phyloP scores from a whole-genome alignment of 805 yeast genomes.

The Spencermartinsiella europaea region DNA sequence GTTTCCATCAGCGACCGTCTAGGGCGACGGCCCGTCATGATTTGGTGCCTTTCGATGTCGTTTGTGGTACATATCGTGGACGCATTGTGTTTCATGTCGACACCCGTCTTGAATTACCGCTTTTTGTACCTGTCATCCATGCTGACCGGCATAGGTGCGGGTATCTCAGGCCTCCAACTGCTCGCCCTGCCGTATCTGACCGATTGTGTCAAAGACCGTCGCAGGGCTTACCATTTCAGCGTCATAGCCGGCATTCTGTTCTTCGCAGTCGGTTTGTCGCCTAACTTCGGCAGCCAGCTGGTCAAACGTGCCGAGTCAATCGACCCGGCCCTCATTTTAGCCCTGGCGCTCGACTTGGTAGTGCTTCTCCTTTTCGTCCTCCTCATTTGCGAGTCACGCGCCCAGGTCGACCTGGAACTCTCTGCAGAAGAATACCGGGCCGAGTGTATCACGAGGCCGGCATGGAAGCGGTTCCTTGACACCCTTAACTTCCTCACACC shows the following conservation, averaged over 20 bases:
- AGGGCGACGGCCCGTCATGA: conserved; percentile 48
- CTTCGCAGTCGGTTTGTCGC: neutral
- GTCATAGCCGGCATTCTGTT: neutral
- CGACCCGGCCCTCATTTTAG: neutral
- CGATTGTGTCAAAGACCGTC: neutral
- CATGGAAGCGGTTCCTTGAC: neutral
- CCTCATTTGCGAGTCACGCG: neutral
- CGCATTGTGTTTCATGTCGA: neutral
- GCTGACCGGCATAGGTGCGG: neutral
- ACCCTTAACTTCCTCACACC: neutral
- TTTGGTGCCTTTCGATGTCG: neutral
- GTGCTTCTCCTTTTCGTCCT: neutral
- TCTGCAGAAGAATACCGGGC: neutral
- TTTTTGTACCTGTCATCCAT: neutral
- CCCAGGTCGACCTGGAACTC: neutral
- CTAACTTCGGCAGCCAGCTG: neutral
- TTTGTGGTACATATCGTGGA: neutral
- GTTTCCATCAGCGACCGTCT: conserved; percentile 57
- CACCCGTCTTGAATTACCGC: neutral
- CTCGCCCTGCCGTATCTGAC: neutral
- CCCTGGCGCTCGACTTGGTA: neutral
- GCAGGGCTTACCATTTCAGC: neutral
- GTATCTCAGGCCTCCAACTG: neutral
- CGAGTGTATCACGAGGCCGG: no score
- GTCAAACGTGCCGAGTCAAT: neutral